Percentiles rank a stretch among this genome's conserved stretches.
Conservation (phyloP, 225 moss, liverwort and hornwort species). For the Physcomitrium patens region DNA sequence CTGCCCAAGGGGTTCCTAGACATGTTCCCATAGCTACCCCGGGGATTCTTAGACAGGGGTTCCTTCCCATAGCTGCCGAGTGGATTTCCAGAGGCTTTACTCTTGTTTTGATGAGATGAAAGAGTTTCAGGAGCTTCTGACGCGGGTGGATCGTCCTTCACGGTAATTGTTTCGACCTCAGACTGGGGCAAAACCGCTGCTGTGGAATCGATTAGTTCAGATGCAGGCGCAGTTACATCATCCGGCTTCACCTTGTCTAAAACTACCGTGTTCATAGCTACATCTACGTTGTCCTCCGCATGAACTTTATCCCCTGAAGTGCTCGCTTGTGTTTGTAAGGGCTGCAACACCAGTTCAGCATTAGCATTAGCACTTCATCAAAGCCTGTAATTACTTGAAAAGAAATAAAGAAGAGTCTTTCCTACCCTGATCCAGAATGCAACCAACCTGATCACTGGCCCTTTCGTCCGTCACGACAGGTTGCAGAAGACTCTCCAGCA, state of each 20-base stretch:
- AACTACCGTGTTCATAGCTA: constrained; percentile 12
- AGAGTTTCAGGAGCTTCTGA: constrained; percentile 33
- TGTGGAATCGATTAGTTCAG: constrained; percentile 13
- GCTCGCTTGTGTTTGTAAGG: constrained; percentile 24
- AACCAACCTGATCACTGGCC: constrained; percentile 39
- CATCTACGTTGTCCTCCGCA: constrained; percentile 18
- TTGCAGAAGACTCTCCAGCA: constrained; percentile 38
- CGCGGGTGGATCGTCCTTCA: constrained; percentile 22
- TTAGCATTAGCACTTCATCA: background rate
- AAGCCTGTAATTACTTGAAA: background rate
- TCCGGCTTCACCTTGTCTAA: constrained; percentile 33
- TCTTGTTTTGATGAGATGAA: constrained; percentile 27
- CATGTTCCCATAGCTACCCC: constrained; percentile 39
- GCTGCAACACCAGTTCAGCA: constrained; percentile 34
- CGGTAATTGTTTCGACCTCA: constrained; percentile 18
- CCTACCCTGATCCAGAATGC: background rate
- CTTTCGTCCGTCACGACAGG: constrained; percentile 33
- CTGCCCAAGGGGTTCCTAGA: constrained; percentile 39
- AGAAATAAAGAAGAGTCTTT: background rate
- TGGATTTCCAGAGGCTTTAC: constrained; percentile 13
- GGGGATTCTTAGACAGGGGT: constrained; percentile 23
- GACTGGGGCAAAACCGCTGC: constrained; percentile 17
- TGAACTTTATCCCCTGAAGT: constrained; percentile 28
- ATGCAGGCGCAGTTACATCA: constrained; percentile 14
- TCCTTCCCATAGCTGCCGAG: background rate